Evolutionary conservation across 148 eudicot genomes (phyloP), one percentile per base, ranked within the genome.

Genomic region (Nepenthes gracilis): DNA sequence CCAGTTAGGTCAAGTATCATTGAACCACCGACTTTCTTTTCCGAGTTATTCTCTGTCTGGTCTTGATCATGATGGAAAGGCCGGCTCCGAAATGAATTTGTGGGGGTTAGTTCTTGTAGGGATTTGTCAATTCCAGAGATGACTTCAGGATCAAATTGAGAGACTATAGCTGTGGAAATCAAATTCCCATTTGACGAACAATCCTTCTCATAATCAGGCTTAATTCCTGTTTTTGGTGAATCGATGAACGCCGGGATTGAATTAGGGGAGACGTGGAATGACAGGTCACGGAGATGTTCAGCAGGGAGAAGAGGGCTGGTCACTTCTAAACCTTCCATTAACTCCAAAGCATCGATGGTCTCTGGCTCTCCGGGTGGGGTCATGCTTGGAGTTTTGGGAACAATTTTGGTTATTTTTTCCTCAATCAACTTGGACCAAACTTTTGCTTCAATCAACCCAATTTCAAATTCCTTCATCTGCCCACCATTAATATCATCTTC

Each of bases 311-410:
- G 70, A 45, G 91, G 91, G 64, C 83, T 76, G 12, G 63, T 70
- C 36, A 80, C 98, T 33, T 93, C 98, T 23, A 93, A 77, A 2
- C 98, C 98, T 43, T 82, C 96, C 98, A 93, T 93, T 58, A 93
- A 73, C 13, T 93, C 96, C 78, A 78, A 72, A 35, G 87, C 82
- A 72, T 88, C 63, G 57, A 86, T 93, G 9, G 72, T 82, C 74
- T 93, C 98, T 13, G 95, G 98, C 62, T 86, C 96, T 0, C 89
- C 96, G 0, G 95, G 96, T 15, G 95, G 91, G 1, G 95, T 79
- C 48, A 67, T 58, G 36, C 70, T 71, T 2, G 98, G 96, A 0
- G 98, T 86, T 65, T 57, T 88, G 0, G 90, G 83, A 7, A 54
- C 65, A 36, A 77, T 58, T 68, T 77, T 82, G 0, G 72, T 77